Evolutionary conservation across 1,284 basidiomycete genomes (phyloP).

Genomic region (Fomes fomentarius): DNA sequence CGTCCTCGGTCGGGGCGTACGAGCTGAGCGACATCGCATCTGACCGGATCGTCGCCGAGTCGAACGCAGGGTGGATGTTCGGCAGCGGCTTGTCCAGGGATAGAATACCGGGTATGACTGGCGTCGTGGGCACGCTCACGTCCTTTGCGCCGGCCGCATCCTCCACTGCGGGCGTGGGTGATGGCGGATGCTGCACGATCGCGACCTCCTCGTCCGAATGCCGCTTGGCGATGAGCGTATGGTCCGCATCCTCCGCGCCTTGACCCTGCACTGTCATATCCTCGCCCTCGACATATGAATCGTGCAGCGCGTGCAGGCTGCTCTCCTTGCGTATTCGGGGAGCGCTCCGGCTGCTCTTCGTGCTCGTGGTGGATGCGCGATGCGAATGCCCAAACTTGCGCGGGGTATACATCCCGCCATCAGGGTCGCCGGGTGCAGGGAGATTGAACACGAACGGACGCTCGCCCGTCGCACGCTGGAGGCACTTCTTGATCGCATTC

Average conservation of each 20-base stretch:
- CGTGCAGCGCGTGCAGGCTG: constrained; percentile 40
- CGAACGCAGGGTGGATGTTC: constrained; percentile 17
- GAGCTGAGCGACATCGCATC: constrained; percentile 55
- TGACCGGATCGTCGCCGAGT: constrained; percentile 35
- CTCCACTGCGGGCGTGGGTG: not conserved
- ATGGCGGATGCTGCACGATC: constrained; percentile 12
- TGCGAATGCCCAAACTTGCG: constrained; percentile 44
- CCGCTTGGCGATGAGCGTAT: constrained; percentile 17
- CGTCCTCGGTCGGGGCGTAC: constrained; percentile 51
- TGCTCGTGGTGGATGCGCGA: constrained; percentile 13
- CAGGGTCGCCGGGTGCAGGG: constrained; percentile 50
- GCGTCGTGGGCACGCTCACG: constrained; percentile 8
- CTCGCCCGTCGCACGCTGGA: constrained; percentile 63
- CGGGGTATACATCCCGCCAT: constrained; percentile 46
- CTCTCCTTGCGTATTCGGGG: constrained; percentile 38
- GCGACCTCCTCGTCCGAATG: constrained; percentile 10
- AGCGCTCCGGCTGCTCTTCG: constrained; percentile 14
- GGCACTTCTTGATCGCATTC: constrained; percentile 77
- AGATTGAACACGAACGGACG: constrained; percentile 67
- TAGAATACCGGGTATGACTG: constrained; percentile 1
- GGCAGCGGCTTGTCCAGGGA: constrained; percentile 32
- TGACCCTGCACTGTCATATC: constrained; percentile 59
- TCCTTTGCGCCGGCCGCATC: not conserved
- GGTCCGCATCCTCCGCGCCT: constrained; percentile 27
- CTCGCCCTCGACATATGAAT: constrained; percentile 39